Conservation (phyloP, 202 grass and related monocot genomes). For the Setaria viridis region DNA sequence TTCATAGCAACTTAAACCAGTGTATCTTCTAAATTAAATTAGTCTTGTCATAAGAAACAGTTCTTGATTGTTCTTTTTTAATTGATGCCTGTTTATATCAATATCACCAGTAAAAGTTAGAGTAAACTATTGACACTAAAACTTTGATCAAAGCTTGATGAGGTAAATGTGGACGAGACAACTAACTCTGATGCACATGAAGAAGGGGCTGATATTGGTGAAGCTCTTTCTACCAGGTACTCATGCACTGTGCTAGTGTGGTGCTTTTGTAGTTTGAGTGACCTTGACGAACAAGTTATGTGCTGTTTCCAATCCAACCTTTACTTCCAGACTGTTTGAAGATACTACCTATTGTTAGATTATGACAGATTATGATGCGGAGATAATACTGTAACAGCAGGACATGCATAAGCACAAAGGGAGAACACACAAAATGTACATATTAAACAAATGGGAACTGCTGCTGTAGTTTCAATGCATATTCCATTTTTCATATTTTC, state of each 20-base stretch:
- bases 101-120: constrained; percentile 15
- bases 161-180: constrained; percentile 54
- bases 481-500: neutral
- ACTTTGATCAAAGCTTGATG: constrained; percentile 78
- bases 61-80: constrained; percentile 25
- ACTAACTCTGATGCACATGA: constrained; percentile 59
- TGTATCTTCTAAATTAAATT: neutral
- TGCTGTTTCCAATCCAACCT: neutral
- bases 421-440: neutral
- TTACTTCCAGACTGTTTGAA: constrained; percentile 16
- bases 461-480: neutral
- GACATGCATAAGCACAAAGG: neutral
- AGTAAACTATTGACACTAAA: constrained; percentile 51
- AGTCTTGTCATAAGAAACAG: constrained; percentile 7
- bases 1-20: neutral
- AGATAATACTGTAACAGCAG: constrained; percentile 10
- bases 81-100: constrained; percentile 38
- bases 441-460: constrained; percentile 2
- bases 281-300: neutral
- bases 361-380: neutral
- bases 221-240: constrained; percentile 76
- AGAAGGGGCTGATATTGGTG: constrained; percentile 62
- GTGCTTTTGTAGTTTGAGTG: constrained; percentile 40
- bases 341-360: neutral
- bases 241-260: constrained; percentile 23